These are phyloP conservation scores for Vitis vinifera DNA, from an alignment of 164 flowering plant genomes.

Conservation along the genomic window DNA sequence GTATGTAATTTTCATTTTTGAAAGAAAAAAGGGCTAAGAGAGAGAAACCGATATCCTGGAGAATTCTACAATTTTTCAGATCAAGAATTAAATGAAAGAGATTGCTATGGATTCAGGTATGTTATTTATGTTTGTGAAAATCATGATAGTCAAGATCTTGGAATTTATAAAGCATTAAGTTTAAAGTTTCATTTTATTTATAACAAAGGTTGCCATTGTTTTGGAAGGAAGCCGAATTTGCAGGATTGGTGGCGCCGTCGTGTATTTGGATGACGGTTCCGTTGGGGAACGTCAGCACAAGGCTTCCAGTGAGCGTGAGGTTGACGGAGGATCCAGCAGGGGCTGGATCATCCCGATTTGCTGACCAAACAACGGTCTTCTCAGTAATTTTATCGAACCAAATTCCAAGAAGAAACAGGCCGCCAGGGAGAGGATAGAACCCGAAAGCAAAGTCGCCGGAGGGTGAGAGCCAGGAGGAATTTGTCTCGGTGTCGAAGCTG, in stretches of 20 bases:
- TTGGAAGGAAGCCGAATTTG: conserved; percentile 11
- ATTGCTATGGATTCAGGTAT: too few species aligned
- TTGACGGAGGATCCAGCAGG: conserved; percentile 13
- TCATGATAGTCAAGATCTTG: too few species aligned
- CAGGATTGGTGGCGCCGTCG: neutral
- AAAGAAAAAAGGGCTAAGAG: too few species aligned
- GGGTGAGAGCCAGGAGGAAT: conserved; percentile 31
- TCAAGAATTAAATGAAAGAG: too few species aligned
- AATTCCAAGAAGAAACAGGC: conserved; percentile 26
- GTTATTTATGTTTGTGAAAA: too few species aligned
- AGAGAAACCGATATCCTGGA: too few species aligned
- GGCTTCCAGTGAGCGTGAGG: conserved; percentile 11
- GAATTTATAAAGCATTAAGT: too few species aligned
- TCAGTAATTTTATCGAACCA: conserved; percentile 32
- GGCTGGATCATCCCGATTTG: conserved; percentile 27
- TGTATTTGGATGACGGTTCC: conserved; percentile 3
- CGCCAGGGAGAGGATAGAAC: conserved; percentile 17
- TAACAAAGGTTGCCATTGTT: conserved; percentile 21
- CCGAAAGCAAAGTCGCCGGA: conserved; percentile 36
- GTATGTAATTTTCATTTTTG: too few species aligned
- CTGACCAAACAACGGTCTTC: conserved; percentile 33
- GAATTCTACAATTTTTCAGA: too few species aligned
- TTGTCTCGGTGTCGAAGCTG: conserved; percentile 8
- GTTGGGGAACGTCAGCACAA: conserved; percentile 14
- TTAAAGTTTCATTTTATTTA: too few species aligned